Base-by-base conservation (phyloP, 441 rosid genomes). In the Pelargonium hybrid region DNA sequence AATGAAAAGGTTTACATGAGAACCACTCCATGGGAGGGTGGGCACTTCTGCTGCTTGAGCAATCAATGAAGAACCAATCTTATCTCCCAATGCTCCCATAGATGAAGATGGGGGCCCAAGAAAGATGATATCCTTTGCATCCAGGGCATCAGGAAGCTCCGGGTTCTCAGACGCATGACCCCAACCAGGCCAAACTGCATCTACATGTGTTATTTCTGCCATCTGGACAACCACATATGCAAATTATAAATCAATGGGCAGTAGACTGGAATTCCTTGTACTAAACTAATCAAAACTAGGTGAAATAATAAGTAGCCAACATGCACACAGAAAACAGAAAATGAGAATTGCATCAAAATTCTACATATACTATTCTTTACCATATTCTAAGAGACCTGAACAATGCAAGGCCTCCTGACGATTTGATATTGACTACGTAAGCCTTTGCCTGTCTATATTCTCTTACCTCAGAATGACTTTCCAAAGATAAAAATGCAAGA, bases 131-230 rank as follows among this genome's bases (percentile, higher is more conserved):
- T 91, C 99, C 79, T 88, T 92, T 21, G 86, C 93, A 80, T 47
- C 71, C 74, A 96, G 76, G n/a, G 97, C 98, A 81, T 96, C 98
- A 8, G 98, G 98, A 65, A 96, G 86, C 80, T 92, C 99, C 52
- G 99, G 99, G 77, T 87, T 96, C 84, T 92, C 99, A 11, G 99
- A 96, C 59, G 99, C 99, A 86, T 96, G 99, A 63, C 98, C 99
- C 98, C 99, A 96, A 69, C 99, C 99, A 82, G 99, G 99, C 99
- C 99, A 96, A 77, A 96, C 97, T 17, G 99, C 99, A 85, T 96
- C 99, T 69, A 96, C 99, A 73, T 68, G 91, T 14, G 99, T 96
- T 79, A 88, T 86, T 79, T 96, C 99, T 37, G 97, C 99, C 97
- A 92, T 92, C 99, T 96, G 84, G 73, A 71, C 45, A 76, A 73